Evolutionary conservation across 495 filamentous ascomycete species (phyloP), one percentile per base, ranked within the genome.

Genomic region (Tuber borchii): DNA sequence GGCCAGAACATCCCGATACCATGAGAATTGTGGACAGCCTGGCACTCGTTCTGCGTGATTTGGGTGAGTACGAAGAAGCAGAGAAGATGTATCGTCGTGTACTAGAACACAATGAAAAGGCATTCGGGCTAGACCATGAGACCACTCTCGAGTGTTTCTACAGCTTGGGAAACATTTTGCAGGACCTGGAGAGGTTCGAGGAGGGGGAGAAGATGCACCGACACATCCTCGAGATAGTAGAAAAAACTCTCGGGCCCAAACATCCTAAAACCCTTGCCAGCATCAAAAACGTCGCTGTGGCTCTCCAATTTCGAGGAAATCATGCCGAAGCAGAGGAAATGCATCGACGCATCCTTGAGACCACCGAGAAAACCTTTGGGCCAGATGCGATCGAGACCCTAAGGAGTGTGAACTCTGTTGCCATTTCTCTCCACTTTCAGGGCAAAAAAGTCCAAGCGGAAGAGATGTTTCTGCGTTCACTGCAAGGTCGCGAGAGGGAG

Each of bases 401-500:
- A 61, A 2, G n/a, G 22, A n/a, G 22, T 26, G 4, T 26, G 9
- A 61, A 14, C 2, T n/a, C 8, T 61, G 8, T 61, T 14, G 51
- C 51, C 51, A 12, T 61, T 26, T 1, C 10, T 61, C n/a, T 61
- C n/a, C 8, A 26, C 8, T 2, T 0, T 26, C 51, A 61, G 14
- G n/a, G 1, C 0, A 61, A 61, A 26, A 10, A 26, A 14, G 42
- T 0, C 39, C 71, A 78, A 71, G 76, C 78, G 2, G 72, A 76
- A 40, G 74, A 84, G 69, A 76, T 73, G 73, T 81, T 73, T 51
- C 43, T 39, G 37, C 78, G 76, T 20, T 65, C 72, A 16, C 51
- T 82, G 9, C 44, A 72, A 17, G 73, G 71, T 1, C 0, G 9
- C 0, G 79, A 80, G 70, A 82, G 75, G 48, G 42, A 42, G 31